Percentiles rank a stretch among this genome's conserved stretches.
Conservation (phyloP, 1,284 basidiomycete genomes). For the Gomphus sp. region DNA sequence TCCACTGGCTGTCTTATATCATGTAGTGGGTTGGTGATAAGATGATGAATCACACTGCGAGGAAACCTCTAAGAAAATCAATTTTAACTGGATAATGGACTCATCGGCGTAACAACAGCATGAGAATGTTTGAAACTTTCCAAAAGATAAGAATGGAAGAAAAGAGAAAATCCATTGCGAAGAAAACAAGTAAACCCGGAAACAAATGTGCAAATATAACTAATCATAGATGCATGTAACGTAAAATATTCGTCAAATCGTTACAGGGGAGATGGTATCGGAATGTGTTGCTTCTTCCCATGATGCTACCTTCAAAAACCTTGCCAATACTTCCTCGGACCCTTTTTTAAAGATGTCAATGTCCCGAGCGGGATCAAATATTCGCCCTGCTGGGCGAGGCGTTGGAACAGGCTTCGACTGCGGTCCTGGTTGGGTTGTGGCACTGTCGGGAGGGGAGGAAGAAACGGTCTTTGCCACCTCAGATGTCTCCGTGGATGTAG, state of each 20-base stretch:
- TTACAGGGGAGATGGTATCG: not conserved
- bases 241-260: not conserved
- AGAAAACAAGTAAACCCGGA: too few species aligned
- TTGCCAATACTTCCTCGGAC: slow-evolving; percentile 72
- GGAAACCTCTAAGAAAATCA: not conserved
- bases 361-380: slow-evolving; percentile 71
- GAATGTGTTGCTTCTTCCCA: slow-evolving; percentile 42
- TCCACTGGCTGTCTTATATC: too few species aligned
- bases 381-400: slow-evolving; percentile 34
- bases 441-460: slow-evolving; percentile 12
- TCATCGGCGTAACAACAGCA: not conserved
- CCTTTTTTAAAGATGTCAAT: slow-evolving; percentile 75
- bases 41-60: not conserved
- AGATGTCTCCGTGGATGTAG: not conserved
- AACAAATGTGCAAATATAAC: too few species aligned
- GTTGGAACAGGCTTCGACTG: slow-evolving; percentile 16
- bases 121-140: not conserved
- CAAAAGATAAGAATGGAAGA: not conserved
- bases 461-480: slow-evolving; percentile 2
- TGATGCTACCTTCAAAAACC: slow-evolving; percentile 68
- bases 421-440: not conserved
- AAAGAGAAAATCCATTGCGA: not conserved
- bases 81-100: not conserved
- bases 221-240: not conserved
- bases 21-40: not conserved